Base-by-base conservation (phyloP, 352 stramenopile species). In the Pythium utonaiense region DNA sequence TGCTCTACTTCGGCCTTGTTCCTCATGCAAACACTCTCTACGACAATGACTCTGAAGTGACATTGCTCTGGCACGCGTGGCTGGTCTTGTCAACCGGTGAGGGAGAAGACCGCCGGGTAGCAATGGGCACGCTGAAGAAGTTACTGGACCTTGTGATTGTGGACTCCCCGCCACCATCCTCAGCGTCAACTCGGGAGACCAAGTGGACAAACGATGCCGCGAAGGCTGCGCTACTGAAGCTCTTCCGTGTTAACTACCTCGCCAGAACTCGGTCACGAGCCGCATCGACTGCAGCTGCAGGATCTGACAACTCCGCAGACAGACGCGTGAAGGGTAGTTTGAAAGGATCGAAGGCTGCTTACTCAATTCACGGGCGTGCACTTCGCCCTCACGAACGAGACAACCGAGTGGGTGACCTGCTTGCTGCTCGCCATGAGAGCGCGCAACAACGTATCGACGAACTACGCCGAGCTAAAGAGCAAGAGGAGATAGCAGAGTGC, bases 1-100 rank as follows among this genome's bases (percentile, higher is more conserved):
- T 88, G 3, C 54, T 88, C 10, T 82, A 83, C 40, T 88, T 88
- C 27, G 78, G 78, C 17, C 71, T 88, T 31, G 74, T 83, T 21
- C 57, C 70, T 1, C 66, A 74, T 28, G 54, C 73, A 16, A 70
- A 75, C n/a, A 75, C 74, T 2, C 61, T 57, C 3, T 85, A 67
- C 61, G 53, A 73, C 57, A 53, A 61, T 6, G 59, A 72, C 21
- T 6, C 70, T 22, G 25, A 65, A 3, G 47, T 77, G 17, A 85
- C 78, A 24, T 36, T 88, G 16, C 58, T 88, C 2, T 88, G 75
- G 78, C 66, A 83, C 27, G 73, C 73, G 14, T 88, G 78, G 78
- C 68, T 42, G 28, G 66, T 68, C 42, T 68, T 74, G 25, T 30
- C 53, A 13, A 62, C 64, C 25, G 62, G 51, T 53, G 27, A 60